A percentile compares a stretch with the other conserved stretches of the same genome.
These are phyloP conservation scores for Adansonia madagascariensis DNA, from an alignment of 441 rosid species.

Conservation along the genomic window DNA sequence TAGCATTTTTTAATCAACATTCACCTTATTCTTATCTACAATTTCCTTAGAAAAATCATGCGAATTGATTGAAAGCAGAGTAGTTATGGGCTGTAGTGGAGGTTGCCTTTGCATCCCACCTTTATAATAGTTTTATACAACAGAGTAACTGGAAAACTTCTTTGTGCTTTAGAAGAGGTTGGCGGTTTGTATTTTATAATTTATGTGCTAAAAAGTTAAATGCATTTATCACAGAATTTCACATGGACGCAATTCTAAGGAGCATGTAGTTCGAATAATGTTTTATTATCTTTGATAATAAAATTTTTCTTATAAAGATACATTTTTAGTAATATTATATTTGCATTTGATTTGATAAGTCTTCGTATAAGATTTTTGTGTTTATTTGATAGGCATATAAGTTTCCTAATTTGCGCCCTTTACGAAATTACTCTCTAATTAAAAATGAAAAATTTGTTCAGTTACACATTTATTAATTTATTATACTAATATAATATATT, in stretches of 20 bases:
- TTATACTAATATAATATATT: no score
- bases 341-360: no score
- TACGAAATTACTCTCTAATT: no score
- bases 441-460: no score
- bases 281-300: no score
- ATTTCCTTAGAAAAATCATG: not conserved
- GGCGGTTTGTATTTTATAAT: not conserved
- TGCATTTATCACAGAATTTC: not conserved
- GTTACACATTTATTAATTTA: no score
- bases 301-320: no score
- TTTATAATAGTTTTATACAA: not conserved
- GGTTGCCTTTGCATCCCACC: slow-evolving; percentile 1
- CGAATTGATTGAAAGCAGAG: not conserved
- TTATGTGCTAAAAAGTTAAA: not conserved
- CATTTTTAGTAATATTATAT: no score
- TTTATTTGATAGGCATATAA: no score
- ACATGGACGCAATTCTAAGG: not conserved
- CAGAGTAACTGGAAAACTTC: not conserved
- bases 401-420: no score
- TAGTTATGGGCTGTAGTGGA: not conserved
- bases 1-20: not conserved
- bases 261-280: no score
- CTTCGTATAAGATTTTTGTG: no score
- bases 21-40: not conserved
- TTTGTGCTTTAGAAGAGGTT: not conserved